Base-by-base conservation (phyloP, 129 eudicot genomes). In the Gnaphalium uliginosum region DNA sequence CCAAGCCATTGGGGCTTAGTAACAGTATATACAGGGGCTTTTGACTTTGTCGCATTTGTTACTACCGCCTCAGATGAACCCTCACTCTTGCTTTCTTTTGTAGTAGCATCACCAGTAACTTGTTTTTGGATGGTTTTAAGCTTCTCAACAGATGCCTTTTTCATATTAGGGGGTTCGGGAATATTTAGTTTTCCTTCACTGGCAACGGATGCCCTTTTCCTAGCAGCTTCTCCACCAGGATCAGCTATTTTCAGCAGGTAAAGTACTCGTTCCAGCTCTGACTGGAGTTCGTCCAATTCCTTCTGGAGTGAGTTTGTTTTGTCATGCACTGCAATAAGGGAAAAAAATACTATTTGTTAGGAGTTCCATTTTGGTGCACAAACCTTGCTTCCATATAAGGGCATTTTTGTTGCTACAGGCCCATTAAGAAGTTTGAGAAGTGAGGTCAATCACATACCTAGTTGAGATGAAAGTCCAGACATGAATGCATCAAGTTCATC, bases 1-100 rank as follows among this genome's bases (percentile, higher is more conserved):
- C 99, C 99, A 17, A 95, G 97, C 99, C 99, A 91, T 74, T 95
- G 99, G 35, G 99, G 99, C 77, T 95, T 95, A 53, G 65, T 74
- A 73, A 75, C 82, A 56, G 88, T 83, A 80, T 85, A 91, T 25
- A 69, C 87, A 67, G 81, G 68, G 32, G 92, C 39, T 80, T 71
- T 83, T 75, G 78, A 51, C 60, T 84, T 88, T 11, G 80, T 62
- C 26, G 83, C 76, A 39, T 69, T 71, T 69, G 80, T 35, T 74
- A 62, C 83, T 64, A 67, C 69, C 50, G 61, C 69, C 25, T 78
- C 92, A 14, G 58, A 26, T 19, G 82, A 72, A 41, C 83, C 84
- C 26, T 71, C 75, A 54, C 8, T 81, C 77, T 68, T 76, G 77
- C 58, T 72, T 63, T 85, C 69, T 82, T 79, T 76, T 17, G 64